Conservation (phyloP, 768 basidiomycete species). For the Boletus coccyginus region DNA sequence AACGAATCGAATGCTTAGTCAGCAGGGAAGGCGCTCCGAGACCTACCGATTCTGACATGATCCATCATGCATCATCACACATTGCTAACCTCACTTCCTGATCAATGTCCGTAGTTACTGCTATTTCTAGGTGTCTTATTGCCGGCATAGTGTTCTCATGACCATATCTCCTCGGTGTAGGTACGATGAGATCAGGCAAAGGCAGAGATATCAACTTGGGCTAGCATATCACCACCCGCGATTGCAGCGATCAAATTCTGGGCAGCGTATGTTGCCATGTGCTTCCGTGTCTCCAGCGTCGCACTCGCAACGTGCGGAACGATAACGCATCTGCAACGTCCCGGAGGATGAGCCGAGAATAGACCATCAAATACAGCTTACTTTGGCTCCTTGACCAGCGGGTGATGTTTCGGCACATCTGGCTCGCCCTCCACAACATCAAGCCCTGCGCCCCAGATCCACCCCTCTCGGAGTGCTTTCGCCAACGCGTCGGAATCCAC, state of each 20-base stretch:
- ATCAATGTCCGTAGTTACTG: background rate
- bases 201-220: conserved; percentile 40
- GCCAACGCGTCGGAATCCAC: conserved; percentile 91
- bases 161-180: background rate
- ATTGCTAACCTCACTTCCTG: background rate
- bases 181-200: background rate
- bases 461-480: conserved; percentile 67
- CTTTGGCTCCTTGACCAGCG: conserved; percentile 75
- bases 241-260: conserved; percentile 48
- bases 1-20: conserved; percentile 7
- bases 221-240: conserved; percentile 60
- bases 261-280: conserved; percentile 77
- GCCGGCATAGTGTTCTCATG: background rate
- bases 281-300: conserved; percentile 77
- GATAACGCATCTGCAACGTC: conserved; percentile 59
- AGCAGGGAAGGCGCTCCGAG: conserved; percentile 3
- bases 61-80: background rate
- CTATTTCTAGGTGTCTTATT: background rate
- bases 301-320: conserved; percentile 93
- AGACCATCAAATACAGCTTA: conserved; percentile 31
- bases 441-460: conserved; percentile 90
- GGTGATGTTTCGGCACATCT: conserved; percentile 66
- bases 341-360: background rate
- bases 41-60: too few species aligned
- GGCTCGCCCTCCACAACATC: conserved; percentile 97